These are phyloP conservation scores for Heterococcus sp. DNA, from an alignment of 108 stramenopile genomes.

Conservation along the genomic window DNA sequence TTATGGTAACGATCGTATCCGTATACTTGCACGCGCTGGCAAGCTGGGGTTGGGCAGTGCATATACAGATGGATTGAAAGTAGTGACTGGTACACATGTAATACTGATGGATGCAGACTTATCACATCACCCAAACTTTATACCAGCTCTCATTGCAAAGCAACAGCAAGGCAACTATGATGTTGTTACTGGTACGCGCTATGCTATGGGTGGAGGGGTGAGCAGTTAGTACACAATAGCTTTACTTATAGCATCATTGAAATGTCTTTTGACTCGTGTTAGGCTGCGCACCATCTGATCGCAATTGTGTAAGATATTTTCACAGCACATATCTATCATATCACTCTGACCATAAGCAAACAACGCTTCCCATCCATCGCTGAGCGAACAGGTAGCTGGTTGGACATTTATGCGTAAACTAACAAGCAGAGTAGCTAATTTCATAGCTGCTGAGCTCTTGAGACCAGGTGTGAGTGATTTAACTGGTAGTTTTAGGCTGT, in stretches of 20 bases:
- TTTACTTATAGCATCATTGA: no score
- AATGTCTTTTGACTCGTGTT: no score
- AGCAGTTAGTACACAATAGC: no score
- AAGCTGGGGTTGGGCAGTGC: conserved; percentile 94
- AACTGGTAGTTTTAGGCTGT: conserved; percentile 92
- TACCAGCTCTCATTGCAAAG: conserved; percentile 75
- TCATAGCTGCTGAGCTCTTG: conserved; percentile 85
- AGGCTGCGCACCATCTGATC: no score
- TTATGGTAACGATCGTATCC: conserved; percentile 65
- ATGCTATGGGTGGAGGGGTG: conserved; percentile 84
- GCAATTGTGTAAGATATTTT: no score
- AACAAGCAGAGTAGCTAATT: conserved; percentile 89
- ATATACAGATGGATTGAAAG: conserved; percentile 73
- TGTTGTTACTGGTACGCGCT: conserved; percentile 93
- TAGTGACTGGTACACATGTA: conserved; percentile 74
- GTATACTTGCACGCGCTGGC: conserved; percentile 79
- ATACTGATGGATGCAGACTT: conserved; percentile 97
- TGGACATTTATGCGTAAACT: conserved; percentile 82
- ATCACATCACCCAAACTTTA: conserved; percentile 93
- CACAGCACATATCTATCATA: no score
- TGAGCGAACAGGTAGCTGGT: conserved; percentile 55
- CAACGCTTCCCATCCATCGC: no score
- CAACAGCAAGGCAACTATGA: conserved; percentile 61
- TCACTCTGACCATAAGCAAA: no score
- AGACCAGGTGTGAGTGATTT: conserved; percentile 86